A percentile compares a stretch with the other conserved stretches of the same genome.
Evolutionary conservation across 1,284 basidiomycete species (phyloP).

Genomic region (Irpex sp.): DNA sequence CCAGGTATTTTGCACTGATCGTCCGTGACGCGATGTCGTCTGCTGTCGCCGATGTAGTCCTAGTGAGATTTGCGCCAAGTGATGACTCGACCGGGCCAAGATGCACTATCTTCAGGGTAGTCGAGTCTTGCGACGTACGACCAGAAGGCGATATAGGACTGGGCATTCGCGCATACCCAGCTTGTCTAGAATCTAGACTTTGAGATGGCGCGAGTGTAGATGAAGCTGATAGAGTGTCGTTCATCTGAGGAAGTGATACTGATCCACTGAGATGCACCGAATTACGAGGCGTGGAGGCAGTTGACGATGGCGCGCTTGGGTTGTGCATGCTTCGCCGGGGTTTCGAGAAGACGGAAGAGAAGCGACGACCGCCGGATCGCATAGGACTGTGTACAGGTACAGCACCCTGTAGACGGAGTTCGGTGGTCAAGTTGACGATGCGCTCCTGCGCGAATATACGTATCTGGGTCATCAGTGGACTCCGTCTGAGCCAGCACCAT

Average conservation of each 20-base stretch:
- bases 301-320: conserved; percentile 18
- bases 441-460: conserved; percentile 63
- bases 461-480: conserved; percentile 63
- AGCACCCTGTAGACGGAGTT: conserved; percentile 31
- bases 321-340: conserved; percentile 37
- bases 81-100: conserved; percentile 50
- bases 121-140: conserved; percentile 26
- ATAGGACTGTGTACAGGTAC: conserved; percentile 23
- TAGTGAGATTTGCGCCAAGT: conserved; percentile 25
- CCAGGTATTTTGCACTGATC: conserved; percentile 19
- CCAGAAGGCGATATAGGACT: conserved; percentile 33
- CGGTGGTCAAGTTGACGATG: conserved; percentile 45
- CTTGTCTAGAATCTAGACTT: conserved; percentile 32
- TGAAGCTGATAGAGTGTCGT: conserved; percentile 18
- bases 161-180: conserved; percentile 40
- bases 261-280: conserved; percentile 36
- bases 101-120: conserved; percentile 54
- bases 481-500: conserved; percentile 59
- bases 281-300: conserved; percentile 45
- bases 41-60: not conserved
- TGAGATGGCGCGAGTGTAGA: conserved; percentile 17
- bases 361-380: conserved; percentile 36
- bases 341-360: conserved; percentile 43
- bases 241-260: conserved; percentile 22
- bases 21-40: not conserved